Conservation (phyloP, 2,329 filamentous ascomycete species). For the Monosporascus sp. region DNA sequence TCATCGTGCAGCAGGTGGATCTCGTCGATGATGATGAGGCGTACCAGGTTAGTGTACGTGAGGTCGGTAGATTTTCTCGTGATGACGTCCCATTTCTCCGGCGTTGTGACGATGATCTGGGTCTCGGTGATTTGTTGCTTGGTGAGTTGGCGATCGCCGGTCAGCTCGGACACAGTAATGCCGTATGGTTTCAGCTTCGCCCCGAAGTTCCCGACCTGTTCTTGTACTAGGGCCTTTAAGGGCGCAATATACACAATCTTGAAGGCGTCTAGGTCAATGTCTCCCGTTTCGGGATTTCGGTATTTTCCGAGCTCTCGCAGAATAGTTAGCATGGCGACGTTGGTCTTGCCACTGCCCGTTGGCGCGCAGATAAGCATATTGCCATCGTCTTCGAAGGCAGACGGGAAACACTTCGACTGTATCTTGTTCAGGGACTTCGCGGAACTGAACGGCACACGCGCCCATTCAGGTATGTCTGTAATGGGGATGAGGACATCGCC, state of each 20-base stretch:
- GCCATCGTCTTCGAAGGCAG: conserved; percentile 87
- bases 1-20: conserved; percentile 98
- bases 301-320: conserved; percentile 96
- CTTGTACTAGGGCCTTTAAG: conserved; percentile 90
- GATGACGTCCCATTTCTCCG: conserved; percentile 99
- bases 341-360: conserved; percentile 96
- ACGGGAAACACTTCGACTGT: conserved; percentile 87
- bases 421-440: conserved; percentile 90
- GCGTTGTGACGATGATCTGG: conserved; percentile 95
- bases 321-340: conserved; percentile 96
- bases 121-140: conserved; percentile 98
- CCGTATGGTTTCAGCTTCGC: conserved; percentile 86
- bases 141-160: conserved; percentile 94
- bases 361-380: conserved; percentile 98
- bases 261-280: conserved; percentile 92
- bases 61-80: conserved; percentile 95
- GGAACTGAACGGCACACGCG: conserved; percentile 75
- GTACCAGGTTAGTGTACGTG: conserved; percentile 95
- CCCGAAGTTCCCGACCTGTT: conserved; percentile 97
- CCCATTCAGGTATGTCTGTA: conserved; percentile 88
- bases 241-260: conserved; percentile 99
- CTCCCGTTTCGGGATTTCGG: conserved; percentile 80
- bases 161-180: conserved; percentile 90
- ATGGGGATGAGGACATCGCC: conserved; percentile 79
- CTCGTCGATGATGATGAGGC: conserved; percentile 93